phyloP scores from a whole-genome alignment of 495 filamentous ascomycete species.

The Apodospora peruviana region DNA sequence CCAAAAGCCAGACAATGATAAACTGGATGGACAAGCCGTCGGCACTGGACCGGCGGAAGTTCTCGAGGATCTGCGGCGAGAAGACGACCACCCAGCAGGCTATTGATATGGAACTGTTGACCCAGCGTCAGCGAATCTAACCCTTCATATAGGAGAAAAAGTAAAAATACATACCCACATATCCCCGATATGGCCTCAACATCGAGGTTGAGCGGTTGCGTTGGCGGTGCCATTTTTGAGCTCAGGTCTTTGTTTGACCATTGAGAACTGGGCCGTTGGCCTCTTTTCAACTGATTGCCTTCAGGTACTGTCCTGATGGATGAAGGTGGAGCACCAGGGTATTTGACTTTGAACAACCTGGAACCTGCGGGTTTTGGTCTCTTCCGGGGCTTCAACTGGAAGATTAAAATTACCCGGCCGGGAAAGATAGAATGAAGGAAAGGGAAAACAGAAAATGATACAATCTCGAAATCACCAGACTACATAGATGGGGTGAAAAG shows the following conservation, averaged over 20 bases:
- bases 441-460: background rate
- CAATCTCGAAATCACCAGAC: too few relatives aligned
- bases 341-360: too few relatives aligned
- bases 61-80: constrained; percentile 93
- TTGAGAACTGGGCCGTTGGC: too few relatives aligned
- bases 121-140: background rate
- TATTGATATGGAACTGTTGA: constrained; percentile 80
- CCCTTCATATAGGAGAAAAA: too few relatives aligned
- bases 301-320: too few relatives aligned
- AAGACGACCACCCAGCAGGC: constrained; percentile 98
- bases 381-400: too few relatives aligned
- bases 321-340: too few relatives aligned
- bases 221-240: constrained; percentile 74
- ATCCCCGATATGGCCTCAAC: constrained; percentile 87
- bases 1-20: constrained; percentile 81
- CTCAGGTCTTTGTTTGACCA: too few relatives aligned
- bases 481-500: too few relatives aligned
- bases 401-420: too few relatives aligned
- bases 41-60: constrained; percentile 80
- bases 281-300: too few relatives aligned
- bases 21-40: constrained; percentile 88
- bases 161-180: constrained; percentile 55
- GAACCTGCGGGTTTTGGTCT: too few relatives aligned
- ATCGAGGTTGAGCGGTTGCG: constrained; percentile 61
- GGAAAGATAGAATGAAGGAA: background rate